These are phyloP conservation scores for Lathyrus aphaca DNA, from an alignment of 306 rosid species.

Conservation along the genomic window DNA sequence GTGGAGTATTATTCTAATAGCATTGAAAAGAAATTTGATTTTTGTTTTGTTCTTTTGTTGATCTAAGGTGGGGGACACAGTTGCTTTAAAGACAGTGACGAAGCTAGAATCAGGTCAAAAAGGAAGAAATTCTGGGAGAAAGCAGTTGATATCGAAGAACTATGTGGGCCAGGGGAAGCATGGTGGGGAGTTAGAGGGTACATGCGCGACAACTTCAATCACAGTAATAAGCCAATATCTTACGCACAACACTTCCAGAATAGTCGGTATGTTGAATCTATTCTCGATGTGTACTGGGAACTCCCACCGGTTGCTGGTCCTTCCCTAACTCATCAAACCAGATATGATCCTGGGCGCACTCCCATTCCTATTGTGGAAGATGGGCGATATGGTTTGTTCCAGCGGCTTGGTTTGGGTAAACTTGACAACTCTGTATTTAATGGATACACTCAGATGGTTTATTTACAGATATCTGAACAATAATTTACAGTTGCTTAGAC, in stretches of 20 bases:
- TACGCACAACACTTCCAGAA: conserved; percentile 79
- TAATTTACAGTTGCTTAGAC: conserved; percentile 48
- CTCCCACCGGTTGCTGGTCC: conserved; percentile 98
- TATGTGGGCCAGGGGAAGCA: conserved; percentile 86
- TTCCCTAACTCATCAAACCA: conserved; percentile 93
- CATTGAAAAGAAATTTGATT: conserved; percentile 25
- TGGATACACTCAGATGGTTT: conserved; percentile 98
- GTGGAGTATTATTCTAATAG: neutral
- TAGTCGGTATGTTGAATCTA: conserved; percentile 79
- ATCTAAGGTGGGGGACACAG: conserved; percentile 95
- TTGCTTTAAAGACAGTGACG: conserved; percentile 94
- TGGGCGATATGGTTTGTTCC: conserved; percentile 83
- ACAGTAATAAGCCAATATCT: conserved; percentile 69
- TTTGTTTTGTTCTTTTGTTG: conserved; percentile 35
- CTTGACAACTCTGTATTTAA: conserved; percentile 85
- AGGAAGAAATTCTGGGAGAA: conserved; percentile 91
- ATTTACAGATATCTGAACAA: conserved; percentile 81
- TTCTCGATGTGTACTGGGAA: conserved; percentile 98
- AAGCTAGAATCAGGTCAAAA: conserved; percentile 85
- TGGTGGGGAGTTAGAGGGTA: conserved; percentile 99
- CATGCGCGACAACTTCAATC: conserved; percentile 88
- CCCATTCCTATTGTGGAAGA: conserved; percentile 86
- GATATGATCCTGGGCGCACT: conserved; percentile 96
- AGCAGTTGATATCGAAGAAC: conserved; percentile 81
- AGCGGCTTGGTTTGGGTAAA: conserved; percentile 71